Conservation (phyloP, 139 green algal species). For the Microglena sp. region DNA sequence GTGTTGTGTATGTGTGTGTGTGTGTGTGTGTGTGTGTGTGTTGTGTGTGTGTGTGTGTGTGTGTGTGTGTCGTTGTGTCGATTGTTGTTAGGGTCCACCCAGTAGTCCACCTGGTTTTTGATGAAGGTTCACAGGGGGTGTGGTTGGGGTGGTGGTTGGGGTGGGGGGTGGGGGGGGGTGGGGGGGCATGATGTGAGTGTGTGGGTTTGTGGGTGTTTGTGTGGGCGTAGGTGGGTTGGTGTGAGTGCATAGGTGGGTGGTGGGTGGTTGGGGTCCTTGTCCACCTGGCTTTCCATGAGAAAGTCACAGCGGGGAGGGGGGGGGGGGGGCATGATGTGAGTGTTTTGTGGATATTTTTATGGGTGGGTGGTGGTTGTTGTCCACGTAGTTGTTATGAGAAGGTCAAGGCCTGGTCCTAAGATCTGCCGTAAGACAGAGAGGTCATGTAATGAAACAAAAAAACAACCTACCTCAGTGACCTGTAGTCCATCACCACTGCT, state of each 20-base stretch:
- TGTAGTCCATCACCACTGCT: background rate
- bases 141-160: too few species aligned
- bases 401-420: background rate
- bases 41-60: too few species aligned
- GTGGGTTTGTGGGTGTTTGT: background rate
- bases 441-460: background rate
- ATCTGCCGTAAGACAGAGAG: background rate
- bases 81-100: too few species aligned
- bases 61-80: too few species aligned
- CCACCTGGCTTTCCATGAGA: background rate
- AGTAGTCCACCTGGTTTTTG: constrained; percentile 56
- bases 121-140: too few species aligned
- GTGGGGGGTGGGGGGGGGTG: too few species aligned
- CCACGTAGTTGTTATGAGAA: background rate
- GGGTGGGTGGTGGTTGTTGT: too few species aligned
- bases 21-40: too few species aligned
- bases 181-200: background rate
- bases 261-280: background rate
- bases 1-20: too few species aligned
- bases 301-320: background rate
- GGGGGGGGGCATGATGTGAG: too few species aligned
- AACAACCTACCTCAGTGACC: background rate
- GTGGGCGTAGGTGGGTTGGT: background rate
- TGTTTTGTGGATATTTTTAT: too few species aligned
- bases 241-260: background rate